Base-by-base conservation (phyloP, 1,284 basidiomycete genomes). In the Binderoboletus segoi region DNA sequence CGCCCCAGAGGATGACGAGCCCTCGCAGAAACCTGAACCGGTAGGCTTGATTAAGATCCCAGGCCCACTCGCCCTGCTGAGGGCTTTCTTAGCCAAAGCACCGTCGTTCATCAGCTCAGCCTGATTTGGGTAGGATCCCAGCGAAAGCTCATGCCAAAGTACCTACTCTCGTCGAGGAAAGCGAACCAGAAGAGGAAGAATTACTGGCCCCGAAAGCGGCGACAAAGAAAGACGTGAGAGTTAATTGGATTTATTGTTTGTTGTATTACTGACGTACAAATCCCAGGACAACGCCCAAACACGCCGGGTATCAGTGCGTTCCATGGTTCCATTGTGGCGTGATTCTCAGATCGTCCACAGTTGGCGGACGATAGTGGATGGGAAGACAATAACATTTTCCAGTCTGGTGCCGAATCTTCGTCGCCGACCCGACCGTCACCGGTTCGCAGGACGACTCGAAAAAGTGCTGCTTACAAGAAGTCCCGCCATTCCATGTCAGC, bases 371-470 rank as follows among this genome's bases (percentile, higher is more conserved):
- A 91, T 56, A 91, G 89, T 62, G 89, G 88, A 32, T 92, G 89
- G 89, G 89, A 92, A 67, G 90, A 92, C 63, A 90, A 90, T 63
- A 92, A 92, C 60, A 83, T 91, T 40, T 92, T 92, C 69, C 89
- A 92, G 67, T 91, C 88, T 15, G 89, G 89, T 26, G 86, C 85
- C 5, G 89, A 91, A 65, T 88, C 86, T 15, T 89, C 89, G 15
- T 91, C 89, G 20, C 89, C 89, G 16, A 70, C 69, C 10, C 83
- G 85, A 23, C 83, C 86, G 33, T 81, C 86, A 8, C 86, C 85
- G 6, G 68, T 72, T 12, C 79, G 80, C 51, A 84, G 80, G 51
- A 61, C 70, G n/a, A 67, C 78, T 41, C 80, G 84, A 44, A 80
- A 81, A 57, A 81, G 76, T 57, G 57, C 74, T 23, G 74, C 70